Conservation (phyloP, 2,329 filamentous ascomycete genomes). For the Immersiporthe knoxdaviesiana region DNA sequence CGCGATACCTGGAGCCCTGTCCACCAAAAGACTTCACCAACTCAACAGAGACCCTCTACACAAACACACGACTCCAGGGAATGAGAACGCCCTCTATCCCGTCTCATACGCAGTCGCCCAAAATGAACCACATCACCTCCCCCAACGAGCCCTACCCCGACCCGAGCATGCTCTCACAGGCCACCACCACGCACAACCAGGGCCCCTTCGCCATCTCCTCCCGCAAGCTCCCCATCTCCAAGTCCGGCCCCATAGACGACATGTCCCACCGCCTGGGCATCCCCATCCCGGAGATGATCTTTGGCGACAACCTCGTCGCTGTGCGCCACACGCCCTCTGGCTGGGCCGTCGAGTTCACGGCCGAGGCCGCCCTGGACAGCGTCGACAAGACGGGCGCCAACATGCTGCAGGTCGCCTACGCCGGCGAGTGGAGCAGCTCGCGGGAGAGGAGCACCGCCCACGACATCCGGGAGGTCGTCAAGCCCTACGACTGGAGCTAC, state of each 20-base stretch:
- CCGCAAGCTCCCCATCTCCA: constrained; percentile 92
- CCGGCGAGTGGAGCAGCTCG: constrained; percentile 75
- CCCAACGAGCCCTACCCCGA: constrained; percentile 59
- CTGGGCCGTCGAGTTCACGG: constrained; percentile 82
- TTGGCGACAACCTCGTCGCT: constrained; percentile 86
- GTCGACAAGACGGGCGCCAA: constrained; percentile 92
- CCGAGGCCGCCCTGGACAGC: constrained; percentile 82
- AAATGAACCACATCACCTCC: constrained; percentile 47
- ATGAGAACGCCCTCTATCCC: neutral
- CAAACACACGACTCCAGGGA: neutral
- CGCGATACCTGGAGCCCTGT: neutral
- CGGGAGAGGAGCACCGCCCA: constrained; percentile 78
- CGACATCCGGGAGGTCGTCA: constrained; percentile 90
- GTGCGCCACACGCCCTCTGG: constrained; percentile 74
- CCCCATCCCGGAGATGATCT: constrained; percentile 97
- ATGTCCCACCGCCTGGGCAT: constrained; percentile 82
- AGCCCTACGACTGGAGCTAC: constrained; percentile 98
- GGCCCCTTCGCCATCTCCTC: constrained; percentile 75
- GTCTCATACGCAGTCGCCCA: neutral
- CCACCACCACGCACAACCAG: constrained; percentile 62
- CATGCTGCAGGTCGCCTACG: constrained; percentile 94
- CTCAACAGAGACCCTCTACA: neutral
- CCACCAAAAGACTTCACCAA: neutral
- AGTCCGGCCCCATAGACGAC: constrained; percentile 84
- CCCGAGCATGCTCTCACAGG: constrained; percentile 51